Percentiles rank a stretch among this genome's conserved stretches.
Evolutionary conservation across 129 eudicot genomes (phyloP).

Genomic region (Deinandra increscens): DNA sequence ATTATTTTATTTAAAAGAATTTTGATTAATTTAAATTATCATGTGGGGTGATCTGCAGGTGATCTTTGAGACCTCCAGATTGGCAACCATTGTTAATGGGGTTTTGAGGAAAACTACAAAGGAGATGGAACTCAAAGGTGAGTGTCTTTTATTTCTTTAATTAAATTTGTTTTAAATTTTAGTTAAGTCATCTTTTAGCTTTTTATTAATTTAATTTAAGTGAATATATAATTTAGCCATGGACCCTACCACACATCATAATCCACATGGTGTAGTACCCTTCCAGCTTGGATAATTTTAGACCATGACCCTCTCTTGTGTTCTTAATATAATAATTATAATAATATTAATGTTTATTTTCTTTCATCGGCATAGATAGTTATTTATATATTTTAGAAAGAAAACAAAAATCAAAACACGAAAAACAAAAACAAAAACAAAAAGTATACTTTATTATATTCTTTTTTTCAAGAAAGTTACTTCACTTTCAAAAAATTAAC

Average conservation of each 20-base stretch:
- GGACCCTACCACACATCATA: conserved; percentile 74
- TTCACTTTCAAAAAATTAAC: too few species aligned
- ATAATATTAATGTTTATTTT: conserved; percentile 24
- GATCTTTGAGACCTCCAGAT: conserved; percentile 94
- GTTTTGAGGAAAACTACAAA: conserved; percentile 91
- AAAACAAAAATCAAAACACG: too few species aligned
- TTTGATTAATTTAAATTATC: conserved; percentile 24
- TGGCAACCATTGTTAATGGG: conserved; percentile 97
- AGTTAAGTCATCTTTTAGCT: not conserved
- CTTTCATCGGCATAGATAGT: not conserved
- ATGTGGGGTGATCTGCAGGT: conserved; percentile 53
- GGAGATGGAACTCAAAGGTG: conserved; percentile 98
- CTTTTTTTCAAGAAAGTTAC: too few species aligned
- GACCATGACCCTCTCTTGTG: conserved; percentile 56
- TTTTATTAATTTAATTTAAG: conserved; percentile 9
- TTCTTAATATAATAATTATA: conserved; percentile 31
- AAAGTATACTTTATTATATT: too few species aligned
- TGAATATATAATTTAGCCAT: conserved; percentile 21
- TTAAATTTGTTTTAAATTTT: not conserved
- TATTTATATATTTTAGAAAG: not conserved
- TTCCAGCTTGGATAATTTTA: conserved; percentile 68
- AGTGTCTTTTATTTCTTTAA: conserved; percentile 25
- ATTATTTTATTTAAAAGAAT: not conserved
- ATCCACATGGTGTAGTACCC: conserved; percentile 81
- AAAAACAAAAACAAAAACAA: too few species aligned